Percentiles rank a stretch among this genome's conserved stretches.
Evolutionary conservation across 495 filamentous ascomycete genomes (phyloP).

Genomic region (Trichoderma reesei): DNA sequence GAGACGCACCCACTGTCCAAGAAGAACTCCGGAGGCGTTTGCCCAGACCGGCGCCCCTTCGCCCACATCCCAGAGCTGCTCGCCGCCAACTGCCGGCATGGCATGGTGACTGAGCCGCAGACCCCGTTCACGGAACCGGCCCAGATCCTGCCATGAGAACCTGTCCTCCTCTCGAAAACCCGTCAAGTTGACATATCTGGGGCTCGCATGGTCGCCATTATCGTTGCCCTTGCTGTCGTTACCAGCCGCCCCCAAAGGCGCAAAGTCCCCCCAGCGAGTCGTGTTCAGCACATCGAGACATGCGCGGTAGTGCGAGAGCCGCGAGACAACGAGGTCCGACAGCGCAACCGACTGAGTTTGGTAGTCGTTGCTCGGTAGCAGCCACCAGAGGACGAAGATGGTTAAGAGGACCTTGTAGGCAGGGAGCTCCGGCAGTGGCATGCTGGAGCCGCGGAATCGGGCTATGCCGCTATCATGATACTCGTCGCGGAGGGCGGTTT

Average conservation of each 20-base stretch:
- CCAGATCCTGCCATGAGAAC: slow-evolving; percentile 61
- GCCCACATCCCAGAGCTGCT: slow-evolving; percentile 28
- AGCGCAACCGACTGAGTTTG: not conserved
- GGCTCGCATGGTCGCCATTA: slow-evolving; percentile 16
- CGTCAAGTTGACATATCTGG: slow-evolving; percentile 63
- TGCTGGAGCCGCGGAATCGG: slow-evolving; percentile 13
- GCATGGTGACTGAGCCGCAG: slow-evolving; percentile 34
- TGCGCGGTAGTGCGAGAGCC: slow-evolving; percentile 39
- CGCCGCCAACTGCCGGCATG: slow-evolving; percentile 22
- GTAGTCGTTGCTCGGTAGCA: slow-evolving; percentile 22
- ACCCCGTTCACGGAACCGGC: slow-evolving; percentile 34
- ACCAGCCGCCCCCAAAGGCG: slow-evolving; percentile 17
- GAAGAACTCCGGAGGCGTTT: slow-evolving; percentile 70
- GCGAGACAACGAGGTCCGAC: slow-evolving; percentile 28
- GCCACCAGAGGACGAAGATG: slow-evolving; percentile 33
- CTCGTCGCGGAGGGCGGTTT: not conserved
- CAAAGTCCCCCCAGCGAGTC: slow-evolving; percentile 66
- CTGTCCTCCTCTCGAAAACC: slow-evolving; percentile 64
- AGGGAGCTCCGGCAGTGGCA: slow-evolving; percentile 34
- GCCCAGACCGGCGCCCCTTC: slow-evolving; percentile 50
- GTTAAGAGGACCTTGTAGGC: slow-evolving; percentile 23
- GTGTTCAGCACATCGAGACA: slow-evolving; percentile 58
- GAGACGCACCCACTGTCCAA: slow-evolving; percentile 64
- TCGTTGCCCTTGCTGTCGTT: slow-evolving; percentile 11
- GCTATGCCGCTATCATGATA: slow-evolving; percentile 1